A percentile compares a stretch with the other conserved stretches of the same genome.
Evolutionary conservation across 257 asterid genomes (phyloP).

Genomic region (Solanum virginianum): DNA sequence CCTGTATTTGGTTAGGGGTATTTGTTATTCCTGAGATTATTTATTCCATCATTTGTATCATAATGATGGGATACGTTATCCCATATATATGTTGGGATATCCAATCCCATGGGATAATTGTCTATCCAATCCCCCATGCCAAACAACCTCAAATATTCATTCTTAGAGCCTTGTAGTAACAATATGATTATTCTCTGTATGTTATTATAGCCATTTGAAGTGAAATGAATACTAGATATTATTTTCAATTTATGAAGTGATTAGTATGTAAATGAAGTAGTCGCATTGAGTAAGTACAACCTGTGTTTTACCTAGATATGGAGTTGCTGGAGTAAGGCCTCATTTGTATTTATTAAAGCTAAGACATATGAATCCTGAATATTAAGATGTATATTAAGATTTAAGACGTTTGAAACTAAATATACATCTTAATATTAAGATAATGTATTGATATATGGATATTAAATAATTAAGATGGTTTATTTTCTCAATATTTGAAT

Average conservation of each 20-base stretch:
- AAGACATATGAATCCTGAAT: not conserved
- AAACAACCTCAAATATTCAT: not conserved
- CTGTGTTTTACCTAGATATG: not conserved
- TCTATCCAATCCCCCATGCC: not conserved
- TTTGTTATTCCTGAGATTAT: not conserved
- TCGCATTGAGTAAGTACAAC: not conserved
- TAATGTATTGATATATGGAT: not conserved
- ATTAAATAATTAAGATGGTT: not conserved
- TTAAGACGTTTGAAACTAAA: not conserved
- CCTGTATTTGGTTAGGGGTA: not conserved
- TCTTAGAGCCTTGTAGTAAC: not conserved
- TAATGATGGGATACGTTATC: not conserved
- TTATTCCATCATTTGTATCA: not conserved
- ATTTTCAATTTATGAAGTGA: not conserved
- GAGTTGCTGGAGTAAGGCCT: not conserved
- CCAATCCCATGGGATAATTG: not conserved
- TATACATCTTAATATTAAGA: not conserved
- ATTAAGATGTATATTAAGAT: not conserved
- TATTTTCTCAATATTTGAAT: not conserved
- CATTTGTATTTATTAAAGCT: not conserved
- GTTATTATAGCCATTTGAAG: not conserved
- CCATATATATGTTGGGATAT: not conserved
- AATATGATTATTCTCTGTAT: not conserved
- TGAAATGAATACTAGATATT: not conserved
- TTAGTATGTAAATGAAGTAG: not conserved